These are phyloP conservation scores for Chrysopogon serrulatus DNA, from an alignment of 176 grass and related monocot genomes.

Conservation along the genomic window DNA sequence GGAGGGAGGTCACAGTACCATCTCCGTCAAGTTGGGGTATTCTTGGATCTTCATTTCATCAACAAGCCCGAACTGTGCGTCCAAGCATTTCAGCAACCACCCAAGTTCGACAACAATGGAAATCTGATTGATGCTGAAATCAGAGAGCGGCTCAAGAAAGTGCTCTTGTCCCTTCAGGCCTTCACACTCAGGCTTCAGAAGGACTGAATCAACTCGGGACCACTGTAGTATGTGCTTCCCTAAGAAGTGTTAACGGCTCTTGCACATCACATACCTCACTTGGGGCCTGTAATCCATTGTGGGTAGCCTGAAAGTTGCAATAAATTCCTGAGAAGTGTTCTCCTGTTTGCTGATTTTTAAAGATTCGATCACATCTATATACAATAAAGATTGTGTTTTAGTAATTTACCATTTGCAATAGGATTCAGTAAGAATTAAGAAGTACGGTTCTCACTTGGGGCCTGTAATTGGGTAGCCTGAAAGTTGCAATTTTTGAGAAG, in stretches of 20 bases:
- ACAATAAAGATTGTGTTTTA: neutral
- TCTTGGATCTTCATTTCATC: slow-evolving; percentile 95
- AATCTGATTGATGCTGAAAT: slow-evolving; percentile 60
- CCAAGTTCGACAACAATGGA: slow-evolving; percentile 60
- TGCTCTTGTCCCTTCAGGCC: slow-evolving; percentile 72
- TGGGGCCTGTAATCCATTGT: neutral
- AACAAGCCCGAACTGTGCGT: slow-evolving; percentile 87
- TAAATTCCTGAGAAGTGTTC: neutral
- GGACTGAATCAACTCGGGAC: slow-evolving; percentile 1
- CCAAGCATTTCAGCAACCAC: slow-evolving; percentile 51
- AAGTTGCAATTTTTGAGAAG: neutral
- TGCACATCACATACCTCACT: neutral
- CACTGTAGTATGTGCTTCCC: neutral
- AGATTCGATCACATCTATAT: neutral
- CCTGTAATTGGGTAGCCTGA: neutral
- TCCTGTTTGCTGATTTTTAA: neutral
- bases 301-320: neutral
- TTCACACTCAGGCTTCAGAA: slow-evolving; percentile 68
- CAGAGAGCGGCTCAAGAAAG: slow-evolving; percentile 59
- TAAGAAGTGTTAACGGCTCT: neutral
- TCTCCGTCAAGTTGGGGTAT: slow-evolving; percentile 82
- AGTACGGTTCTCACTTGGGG: neutral
- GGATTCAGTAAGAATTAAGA: too few species aligned
- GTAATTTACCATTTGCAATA: neutral
- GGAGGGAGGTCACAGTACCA: slow-evolving; percentile 74